phyloP scores from a whole-genome alignment of 2,329 filamentous ascomycete genomes.

The Clonostachys byssicola region DNA sequence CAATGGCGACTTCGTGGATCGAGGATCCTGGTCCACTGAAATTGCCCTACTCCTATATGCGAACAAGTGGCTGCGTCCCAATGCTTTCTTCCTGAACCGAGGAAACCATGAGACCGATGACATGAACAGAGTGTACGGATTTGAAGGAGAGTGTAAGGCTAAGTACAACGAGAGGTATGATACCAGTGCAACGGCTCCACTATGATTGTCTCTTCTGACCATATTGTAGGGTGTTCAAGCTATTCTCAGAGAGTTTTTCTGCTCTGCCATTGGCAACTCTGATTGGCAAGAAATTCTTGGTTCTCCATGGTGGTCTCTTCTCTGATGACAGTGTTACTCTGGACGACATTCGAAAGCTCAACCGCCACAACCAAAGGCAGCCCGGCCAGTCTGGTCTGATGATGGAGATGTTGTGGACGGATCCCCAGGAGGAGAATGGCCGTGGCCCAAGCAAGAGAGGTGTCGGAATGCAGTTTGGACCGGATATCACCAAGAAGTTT shows the following conservation, averaged over 20 bases:
- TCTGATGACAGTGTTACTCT: slow-evolving; percentile 90
- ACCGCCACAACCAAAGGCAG: slow-evolving; percentile 86
- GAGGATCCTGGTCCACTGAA: slow-evolving; percentile 97
- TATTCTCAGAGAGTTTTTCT: slow-evolving; percentile 98
- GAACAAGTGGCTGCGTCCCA: slow-evolving; percentile 92
- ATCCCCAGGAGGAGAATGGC: slow-evolving; percentile 81
- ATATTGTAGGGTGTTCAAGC: slow-evolving; percentile 70
- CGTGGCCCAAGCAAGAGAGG: slow-evolving; percentile 94
- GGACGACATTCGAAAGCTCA: slow-evolving; percentile 89
- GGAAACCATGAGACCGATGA: slow-evolving; percentile 99
- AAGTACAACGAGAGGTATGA: slow-evolving; percentile 82
- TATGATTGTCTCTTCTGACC: slow-evolving; percentile 4
- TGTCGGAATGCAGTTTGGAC: slow-evolving; percentile 94
- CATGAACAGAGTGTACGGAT: slow-evolving; percentile 98
- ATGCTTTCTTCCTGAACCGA: slow-evolving; percentile 89
- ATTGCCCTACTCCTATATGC: slow-evolving; percentile 91
- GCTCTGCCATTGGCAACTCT: slow-evolving; percentile 88
- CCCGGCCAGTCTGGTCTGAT: slow-evolving; percentile 92
- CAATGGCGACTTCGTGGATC: slow-evolving; percentile 97
- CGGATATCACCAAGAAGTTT: slow-evolving; percentile 93
- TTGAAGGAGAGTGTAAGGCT: slow-evolving; percentile 96
- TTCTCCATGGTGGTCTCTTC: slow-evolving; percentile 92
- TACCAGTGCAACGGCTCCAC: not conserved
- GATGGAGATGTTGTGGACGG: slow-evolving; percentile 99
- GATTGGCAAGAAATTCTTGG: slow-evolving; percentile 85